Percentiles rank a stretch among this genome's conserved stretches.
These are phyloP conservation scores for Brasilioporus rufonigricans DNA, from an alignment of 768 basidiomycete genomes.

Conservation along the genomic window DNA sequence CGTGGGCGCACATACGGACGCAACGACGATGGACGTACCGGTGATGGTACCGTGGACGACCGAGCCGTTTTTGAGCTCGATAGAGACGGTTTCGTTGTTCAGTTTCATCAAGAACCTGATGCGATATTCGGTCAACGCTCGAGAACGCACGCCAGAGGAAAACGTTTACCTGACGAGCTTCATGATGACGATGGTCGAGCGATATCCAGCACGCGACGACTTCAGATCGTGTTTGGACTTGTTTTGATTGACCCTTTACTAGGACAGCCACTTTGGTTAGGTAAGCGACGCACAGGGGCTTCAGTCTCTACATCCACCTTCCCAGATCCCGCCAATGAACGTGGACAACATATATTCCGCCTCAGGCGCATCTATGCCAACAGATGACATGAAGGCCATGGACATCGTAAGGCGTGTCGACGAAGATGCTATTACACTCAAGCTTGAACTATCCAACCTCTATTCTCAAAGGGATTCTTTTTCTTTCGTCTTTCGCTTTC, in stretches of 20 bases:
- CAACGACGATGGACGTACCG: constrained; percentile 48
- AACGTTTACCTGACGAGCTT: constrained; percentile 75
- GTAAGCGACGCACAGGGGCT: too few species aligned
- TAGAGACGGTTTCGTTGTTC: constrained; percentile 98
- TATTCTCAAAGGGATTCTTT: not conserved
- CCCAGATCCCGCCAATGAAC: too few species aligned
- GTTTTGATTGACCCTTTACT: constrained; percentile 12
- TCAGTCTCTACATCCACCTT: too few species aligned
- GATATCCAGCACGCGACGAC: constrained; percentile 15
- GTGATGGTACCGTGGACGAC: constrained; percentile 96
- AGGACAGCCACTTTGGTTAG: not conserved
- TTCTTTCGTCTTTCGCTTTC: not conserved
- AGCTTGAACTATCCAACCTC: not conserved
- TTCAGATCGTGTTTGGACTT: constrained; percentile 20
- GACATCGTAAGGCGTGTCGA: too few species aligned
- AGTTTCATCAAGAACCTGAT: constrained; percentile 97
- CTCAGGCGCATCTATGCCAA: too few species aligned
- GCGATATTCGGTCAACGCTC: constrained; percentile 6
- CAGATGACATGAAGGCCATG: too few species aligned
- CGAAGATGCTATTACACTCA: too few species aligned
- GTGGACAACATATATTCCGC: too few species aligned
- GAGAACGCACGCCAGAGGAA: constrained; percentile 1
- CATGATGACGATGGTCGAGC: constrained; percentile 46
- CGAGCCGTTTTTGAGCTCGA: constrained; percentile 98
- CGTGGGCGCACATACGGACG: not conserved